Base-by-base conservation (phyloP, 352 stramenopile species). In the Globisporangium cystogenes region DNA sequence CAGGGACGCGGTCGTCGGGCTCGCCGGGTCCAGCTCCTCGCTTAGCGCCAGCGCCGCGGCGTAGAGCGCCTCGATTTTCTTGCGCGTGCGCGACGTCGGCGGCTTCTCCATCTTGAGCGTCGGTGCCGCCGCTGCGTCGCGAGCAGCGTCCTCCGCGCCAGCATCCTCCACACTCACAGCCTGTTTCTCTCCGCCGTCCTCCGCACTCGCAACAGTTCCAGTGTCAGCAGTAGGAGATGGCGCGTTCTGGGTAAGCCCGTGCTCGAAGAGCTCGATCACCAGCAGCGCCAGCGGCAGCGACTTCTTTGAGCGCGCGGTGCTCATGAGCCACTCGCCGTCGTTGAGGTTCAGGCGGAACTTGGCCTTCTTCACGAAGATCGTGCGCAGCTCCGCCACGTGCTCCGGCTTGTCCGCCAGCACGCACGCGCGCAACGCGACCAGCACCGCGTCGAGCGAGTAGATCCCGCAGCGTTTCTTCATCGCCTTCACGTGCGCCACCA, bases 371-470 rank as follows among this genome's bases (percentile, higher is more conserved):
- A 57, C 43, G 12, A 75, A 55, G 1, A 72, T 57, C 37, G 31
- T 21, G 21, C 55, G 8, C 1, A 67, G 35, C 27, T 45, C 26
- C 39, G 53, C 58, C 15, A 67, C 41, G 1, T 55, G 37, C 31
- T 35, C 36, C 16, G 23, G 39, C 21, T 46, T 51, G 39, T 66
- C 44, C 6, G 29, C 51, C 1, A 39, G 21, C 6, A 47, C 40
- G n/a, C 47, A 58, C 16, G 53, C 46, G 31, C 60, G 57, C 47
- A 75, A 45, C 20, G 64, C 64, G 18, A 54, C 47, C 10, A 72
- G 29, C 3, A 67, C 42, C 2, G 56, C 63, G 23, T 72, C 60
- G 51, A 70, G 67, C 57, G 67, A 63, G 47, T 67, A 67, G 15
- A 48, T 37, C 15, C 62, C 66, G n/a, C 48, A 65, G 16, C 23